Base-by-base conservation (phyloP, 768 basidiomycete species). In the Kwoniella bestiolae region DNA sequence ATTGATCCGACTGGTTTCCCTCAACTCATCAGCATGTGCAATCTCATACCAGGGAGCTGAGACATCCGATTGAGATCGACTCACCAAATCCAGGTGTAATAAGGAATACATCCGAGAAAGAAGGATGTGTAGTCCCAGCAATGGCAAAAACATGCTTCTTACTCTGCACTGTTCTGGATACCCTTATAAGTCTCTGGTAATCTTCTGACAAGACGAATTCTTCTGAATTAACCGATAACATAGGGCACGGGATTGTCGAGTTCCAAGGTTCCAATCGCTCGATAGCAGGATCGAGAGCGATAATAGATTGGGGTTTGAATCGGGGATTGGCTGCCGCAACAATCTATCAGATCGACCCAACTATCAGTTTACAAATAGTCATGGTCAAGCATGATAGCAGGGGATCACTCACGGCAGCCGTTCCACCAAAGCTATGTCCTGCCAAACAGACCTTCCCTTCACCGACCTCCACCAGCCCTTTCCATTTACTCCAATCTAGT, bases 81-180 rank as follows among this genome's bases (percentile, higher is more conserved):
- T 59, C 29, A 59, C 57, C 57, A 45, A 55, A 53, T 11, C 50
- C 52, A 38, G 66, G 66, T 7, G 52, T 57, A 2, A 67, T 67
- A 2, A 67, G 60, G 53, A 67, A 67, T 3, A 67, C 66, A 41
- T 67, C 66, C 4, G 66, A 61, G 32, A 67, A 61, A 9, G 60
- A 51, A 34, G 66, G 66, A 51, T 62, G 66, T 8, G 50, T 67
- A 12, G 60, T 38, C 6, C 66, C 66, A 14, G 60, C 66, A 12
- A 62, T 46, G 16, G 18, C 32, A n/a, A 62, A 45, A 18, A 67
- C 21, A 45, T 67, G 60, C 23, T 56, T 67, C 11, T 61, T 31
- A 23, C n/a, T 34, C 5, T 29, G 35, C n/a, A 61, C 60, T 16
- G 66, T 67, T 32, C 41, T 29, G n/a, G 29, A 55, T 7, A 67